Conservation (phyloP, 1,284 basidiomycete species). For the Ustilago xerochloae region DNA sequence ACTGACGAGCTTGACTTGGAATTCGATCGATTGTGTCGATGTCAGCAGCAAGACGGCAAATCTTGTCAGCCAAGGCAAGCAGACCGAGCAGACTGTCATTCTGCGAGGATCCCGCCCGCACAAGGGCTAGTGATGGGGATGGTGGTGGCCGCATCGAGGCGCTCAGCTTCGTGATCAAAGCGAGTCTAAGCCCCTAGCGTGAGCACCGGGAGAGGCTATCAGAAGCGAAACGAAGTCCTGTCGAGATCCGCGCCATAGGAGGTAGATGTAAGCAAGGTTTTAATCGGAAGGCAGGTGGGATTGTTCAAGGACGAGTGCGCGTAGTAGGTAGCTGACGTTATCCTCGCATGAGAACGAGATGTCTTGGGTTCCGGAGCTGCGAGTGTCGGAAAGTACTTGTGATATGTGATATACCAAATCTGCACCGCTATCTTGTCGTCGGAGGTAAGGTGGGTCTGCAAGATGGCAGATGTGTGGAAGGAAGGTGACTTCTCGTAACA, state of each 20-base stretch:
- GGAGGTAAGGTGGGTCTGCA: too few relatives aligned
- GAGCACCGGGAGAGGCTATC: slow-evolving; percentile 8
- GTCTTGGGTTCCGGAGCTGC: too few relatives aligned
- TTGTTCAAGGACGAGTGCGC: too few relatives aligned
- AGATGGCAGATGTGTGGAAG: background rate
- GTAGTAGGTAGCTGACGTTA: slow-evolving; percentile 1
- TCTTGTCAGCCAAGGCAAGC: slow-evolving; percentile 18
- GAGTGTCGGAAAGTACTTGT: too few relatives aligned
- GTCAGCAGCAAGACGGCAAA: slow-evolving; percentile 29
- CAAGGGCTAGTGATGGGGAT: slow-evolving; percentile 8
- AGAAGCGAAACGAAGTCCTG: background rate
- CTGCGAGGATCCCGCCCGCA: slow-evolving; percentile 13
- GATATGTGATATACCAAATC: too few relatives aligned
- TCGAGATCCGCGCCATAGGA: slow-evolving; percentile 17
- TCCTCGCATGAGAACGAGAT: background rate
- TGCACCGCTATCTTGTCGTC: too few relatives aligned
- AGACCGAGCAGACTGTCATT: slow-evolving; percentile 9
- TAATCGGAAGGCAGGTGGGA: too few relatives aligned
- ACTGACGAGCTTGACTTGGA: background rate
- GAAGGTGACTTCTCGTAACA: background rate
- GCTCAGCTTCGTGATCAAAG: slow-evolving; percentile 17
- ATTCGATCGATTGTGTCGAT: slow-evolving; percentile 21
- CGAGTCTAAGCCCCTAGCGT: slow-evolving; percentile 18
- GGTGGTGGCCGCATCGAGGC: slow-evolving; percentile 38
- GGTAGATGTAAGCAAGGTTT: background rate